These are phyloP conservation scores for Volutella citrinella DNA, from an alignment of 2,329 filamentous ascomycete species.

Conservation along the genomic window DNA sequence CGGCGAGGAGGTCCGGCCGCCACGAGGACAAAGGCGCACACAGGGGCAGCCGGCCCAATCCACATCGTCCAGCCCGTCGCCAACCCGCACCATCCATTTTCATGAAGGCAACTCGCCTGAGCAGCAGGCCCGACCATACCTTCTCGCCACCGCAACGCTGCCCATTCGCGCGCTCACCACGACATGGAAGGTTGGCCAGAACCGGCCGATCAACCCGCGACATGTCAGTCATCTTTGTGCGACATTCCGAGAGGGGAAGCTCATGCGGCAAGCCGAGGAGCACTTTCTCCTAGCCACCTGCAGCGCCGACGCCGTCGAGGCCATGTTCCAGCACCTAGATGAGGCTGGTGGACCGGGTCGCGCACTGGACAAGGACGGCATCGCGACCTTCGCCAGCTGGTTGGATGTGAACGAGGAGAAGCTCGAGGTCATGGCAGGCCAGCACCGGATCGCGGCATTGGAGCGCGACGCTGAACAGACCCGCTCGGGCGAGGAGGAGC, in stretches of 20 bases:
- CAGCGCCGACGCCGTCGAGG: background rate
- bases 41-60: no score
- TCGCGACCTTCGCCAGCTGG: constrained; percentile 6
- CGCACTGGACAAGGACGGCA: background rate
- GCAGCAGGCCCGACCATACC: background rate
- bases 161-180: constrained; percentile 2
- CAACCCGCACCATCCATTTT: no score
- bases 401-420: constrained; percentile 3
- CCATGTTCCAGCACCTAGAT: constrained; percentile 2
- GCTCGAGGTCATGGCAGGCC: constrained; percentile 12
- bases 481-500: constrained; percentile 1
- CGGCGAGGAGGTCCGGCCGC: no score
- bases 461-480: constrained; percentile 5
- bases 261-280: constrained; percentile 2
- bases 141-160: background rate
- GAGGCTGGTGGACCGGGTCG: background rate
- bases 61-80: no score
- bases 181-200: constrained; percentile 2
- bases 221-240: constrained; percentile 2
- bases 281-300: constrained; percentile 6
- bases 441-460: constrained; percentile 12
- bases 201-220: background rate
- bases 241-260: constrained; percentile 1
- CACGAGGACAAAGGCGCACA: no score
- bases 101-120: no score